Conservation (phyloP, 768 basidiomycete genomes). For the Terana coerulea region DNA sequence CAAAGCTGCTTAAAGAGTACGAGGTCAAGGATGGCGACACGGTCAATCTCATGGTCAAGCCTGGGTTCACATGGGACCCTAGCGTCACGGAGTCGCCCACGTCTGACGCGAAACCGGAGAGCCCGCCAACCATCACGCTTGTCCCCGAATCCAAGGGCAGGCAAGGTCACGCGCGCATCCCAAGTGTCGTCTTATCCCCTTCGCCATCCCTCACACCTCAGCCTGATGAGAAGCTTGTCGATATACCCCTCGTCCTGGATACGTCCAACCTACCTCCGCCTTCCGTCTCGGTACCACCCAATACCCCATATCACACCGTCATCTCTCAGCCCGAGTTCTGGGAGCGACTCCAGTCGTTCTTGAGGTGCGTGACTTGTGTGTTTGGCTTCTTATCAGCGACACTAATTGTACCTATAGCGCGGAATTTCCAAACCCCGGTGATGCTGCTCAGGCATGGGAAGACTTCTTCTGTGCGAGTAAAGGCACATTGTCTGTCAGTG, state of each 20-base stretch:
- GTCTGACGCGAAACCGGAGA: constrained; percentile 9
- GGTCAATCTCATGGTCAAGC: constrained; percentile 84
- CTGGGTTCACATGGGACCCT: constrained; percentile 65
- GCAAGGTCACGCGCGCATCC: constrained; percentile 60
- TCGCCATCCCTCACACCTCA: constrained; percentile 53
- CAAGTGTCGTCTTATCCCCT: constrained; percentile 75
- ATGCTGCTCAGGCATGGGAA: constrained; percentile 76
- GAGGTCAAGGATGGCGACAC: constrained; percentile 74
- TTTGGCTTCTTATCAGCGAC: constrained; percentile 5
- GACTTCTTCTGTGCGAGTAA: constrained; percentile 83
- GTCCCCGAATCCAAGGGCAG: constrained; percentile 25
- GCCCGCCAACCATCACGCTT: constrained; percentile 16
- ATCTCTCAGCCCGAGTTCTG: constrained; percentile 82
- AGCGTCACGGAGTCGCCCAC: constrained; percentile 25
- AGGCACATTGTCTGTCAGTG: constrained; percentile 71
- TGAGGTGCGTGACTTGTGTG: constrained; percentile 44
- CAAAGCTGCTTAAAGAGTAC: constrained; percentile 90
- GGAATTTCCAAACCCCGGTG: constrained; percentile 60
- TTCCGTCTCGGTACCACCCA: constrained; percentile 24
- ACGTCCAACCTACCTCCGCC: constrained; percentile 41
- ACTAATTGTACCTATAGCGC: constrained; percentile 33
- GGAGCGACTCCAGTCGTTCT: constrained; percentile 61
- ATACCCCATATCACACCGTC: constrained; percentile 56
- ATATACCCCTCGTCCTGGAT: constrained; percentile 70
- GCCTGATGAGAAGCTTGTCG: constrained; percentile 43